Evolutionary conservation across 768 basidiomycete species (phyloP).

Genomic region (Rhizopogon roseolus): DNA sequence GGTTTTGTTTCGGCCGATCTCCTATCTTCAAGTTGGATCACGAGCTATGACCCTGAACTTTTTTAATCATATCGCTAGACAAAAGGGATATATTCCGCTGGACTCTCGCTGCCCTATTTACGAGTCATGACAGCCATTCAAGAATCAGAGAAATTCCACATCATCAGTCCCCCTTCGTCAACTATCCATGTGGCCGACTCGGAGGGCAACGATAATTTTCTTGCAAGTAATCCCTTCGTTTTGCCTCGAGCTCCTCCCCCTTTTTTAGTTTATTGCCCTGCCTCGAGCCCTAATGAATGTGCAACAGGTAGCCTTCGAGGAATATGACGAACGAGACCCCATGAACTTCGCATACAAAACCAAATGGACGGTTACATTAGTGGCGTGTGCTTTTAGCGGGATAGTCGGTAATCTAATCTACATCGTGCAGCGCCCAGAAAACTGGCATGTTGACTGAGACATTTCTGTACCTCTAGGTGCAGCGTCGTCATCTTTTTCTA

Average conservation of each 20-base stretch:
- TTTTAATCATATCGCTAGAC: background rate
- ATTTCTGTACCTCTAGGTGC: slow-evolving; percentile 30
- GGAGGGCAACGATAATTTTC: background rate
- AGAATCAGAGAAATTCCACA: background rate
- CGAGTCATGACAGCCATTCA: background rate
- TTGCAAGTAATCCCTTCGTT: background rate
- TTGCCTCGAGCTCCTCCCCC: too few species aligned
- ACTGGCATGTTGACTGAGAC: background rate
- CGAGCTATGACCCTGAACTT: background rate
- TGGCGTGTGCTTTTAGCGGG: slow-evolving; percentile 16
- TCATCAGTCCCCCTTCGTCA: background rate
- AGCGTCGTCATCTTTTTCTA: slow-evolving; percentile 40
- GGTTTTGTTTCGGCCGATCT: background rate
- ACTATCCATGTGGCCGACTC: background rate
- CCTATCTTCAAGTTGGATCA: background rate
- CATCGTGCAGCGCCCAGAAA: background rate
- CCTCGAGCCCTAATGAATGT: background rate
- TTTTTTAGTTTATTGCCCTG: too few species aligned
- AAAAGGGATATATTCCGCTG: too few species aligned
- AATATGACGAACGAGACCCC: slow-evolving; percentile 32
- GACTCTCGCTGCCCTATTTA: background rate
- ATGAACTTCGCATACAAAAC: slow-evolving; percentile 24
- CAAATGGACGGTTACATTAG: slow-evolving; percentile 31
- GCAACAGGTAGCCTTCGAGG: slow-evolving; percentile 30
- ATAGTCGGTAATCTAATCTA: slow-evolving; percentile 9